Conservation (phyloP, 345 rosid genomes). For the Rhizophora mangle region DNA sequence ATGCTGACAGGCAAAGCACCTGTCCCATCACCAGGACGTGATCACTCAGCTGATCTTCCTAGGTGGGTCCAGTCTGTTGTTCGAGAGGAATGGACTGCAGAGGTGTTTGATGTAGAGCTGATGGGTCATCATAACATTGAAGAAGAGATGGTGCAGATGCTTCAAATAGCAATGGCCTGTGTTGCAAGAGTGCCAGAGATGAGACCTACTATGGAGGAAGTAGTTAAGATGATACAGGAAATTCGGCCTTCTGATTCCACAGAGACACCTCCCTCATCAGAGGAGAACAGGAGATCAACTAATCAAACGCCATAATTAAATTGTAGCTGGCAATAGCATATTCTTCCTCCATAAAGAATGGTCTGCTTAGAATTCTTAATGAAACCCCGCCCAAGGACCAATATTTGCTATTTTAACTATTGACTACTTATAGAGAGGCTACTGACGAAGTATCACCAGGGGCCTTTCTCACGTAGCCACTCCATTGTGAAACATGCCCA, state of each 20-base stretch:
- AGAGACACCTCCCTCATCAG: constrained; percentile 51
- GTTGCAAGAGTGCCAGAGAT: constrained; percentile 59
- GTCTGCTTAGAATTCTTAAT: neutral
- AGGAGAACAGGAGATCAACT: constrained; percentile 29
- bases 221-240: constrained; percentile 75
- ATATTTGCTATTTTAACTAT: neutral
- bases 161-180: constrained; percentile 88
- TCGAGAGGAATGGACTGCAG: constrained; percentile 91
- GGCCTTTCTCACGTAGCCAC: neutral
- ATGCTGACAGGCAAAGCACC: constrained; percentile 89
- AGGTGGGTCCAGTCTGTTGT: constrained; percentile 90
- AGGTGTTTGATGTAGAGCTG: constrained; percentile 82
- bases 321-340: neutral
- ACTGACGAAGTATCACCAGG: neutral
- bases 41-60: constrained; percentile 71
- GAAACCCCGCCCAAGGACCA: constrained; percentile 3
- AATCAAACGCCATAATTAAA: constrained; percentile 21
- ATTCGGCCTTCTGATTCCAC: constrained; percentile 58
- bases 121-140: constrained; percentile 59
- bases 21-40: constrained; percentile 51
- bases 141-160: constrained; percentile 95
- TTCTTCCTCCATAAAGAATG: neutral
- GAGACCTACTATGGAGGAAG: constrained; percentile 79
- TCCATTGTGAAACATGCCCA: neutral
- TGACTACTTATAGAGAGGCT: neutral